phyloP scores from a whole-genome alignment of 2,329 filamentous ascomycete species.

The Thelonectria rubi region DNA sequence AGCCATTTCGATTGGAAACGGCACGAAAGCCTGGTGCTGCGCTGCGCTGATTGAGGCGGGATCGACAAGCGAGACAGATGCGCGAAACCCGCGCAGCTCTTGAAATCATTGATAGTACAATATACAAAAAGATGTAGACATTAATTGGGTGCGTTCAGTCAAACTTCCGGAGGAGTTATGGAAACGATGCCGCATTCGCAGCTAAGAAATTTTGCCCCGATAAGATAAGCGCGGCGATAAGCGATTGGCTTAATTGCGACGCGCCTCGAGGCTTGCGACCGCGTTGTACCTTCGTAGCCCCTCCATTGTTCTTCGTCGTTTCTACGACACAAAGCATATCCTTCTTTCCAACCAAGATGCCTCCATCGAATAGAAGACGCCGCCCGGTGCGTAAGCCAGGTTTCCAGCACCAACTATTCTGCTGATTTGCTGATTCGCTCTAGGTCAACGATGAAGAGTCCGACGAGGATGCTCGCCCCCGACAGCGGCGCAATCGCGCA shows the following conservation, averaged over 20 bases:
- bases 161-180: slow-evolving; percentile 17
- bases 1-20: slow-evolving; percentile 20
- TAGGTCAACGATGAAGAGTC: slow-evolving; percentile 44
- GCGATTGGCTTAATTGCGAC: slow-evolving; percentile 30
- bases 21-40: slow-evolving; percentile 22
- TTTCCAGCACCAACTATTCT: background rate
- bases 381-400: slow-evolving; percentile 43
- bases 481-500: slow-evolving; percentile 44
- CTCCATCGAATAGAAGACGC: slow-evolving; percentile 45
- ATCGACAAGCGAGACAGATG: slow-evolving; percentile 48
- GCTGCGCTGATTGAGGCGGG: slow-evolving; percentile 41
- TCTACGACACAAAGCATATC: background rate
- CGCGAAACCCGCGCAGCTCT: slow-evolving; percentile 46
- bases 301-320: slow-evolving; percentile 1
- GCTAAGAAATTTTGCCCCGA: slow-evolving; percentile 40
- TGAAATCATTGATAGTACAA: slow-evolving; percentile 47
- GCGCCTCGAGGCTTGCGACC: slow-evolving; percentile 22
- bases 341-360: slow-evolving; percentile 39
- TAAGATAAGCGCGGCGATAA: slow-evolving; percentile 41
- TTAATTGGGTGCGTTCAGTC: slow-evolving; percentile 19
- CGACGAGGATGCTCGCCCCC: slow-evolving; percentile 46
- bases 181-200: slow-evolving; percentile 2
- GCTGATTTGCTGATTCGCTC: slow-evolving; percentile 23
- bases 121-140: slow-evolving; percentile 21
- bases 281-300: slow-evolving; percentile 23